Percentiles rank a stretch among this genome's conserved stretches.
phyloP scores from a whole-genome alignment of 1,284 basidiomycete genomes.

The Abortiporus biennis region DNA sequence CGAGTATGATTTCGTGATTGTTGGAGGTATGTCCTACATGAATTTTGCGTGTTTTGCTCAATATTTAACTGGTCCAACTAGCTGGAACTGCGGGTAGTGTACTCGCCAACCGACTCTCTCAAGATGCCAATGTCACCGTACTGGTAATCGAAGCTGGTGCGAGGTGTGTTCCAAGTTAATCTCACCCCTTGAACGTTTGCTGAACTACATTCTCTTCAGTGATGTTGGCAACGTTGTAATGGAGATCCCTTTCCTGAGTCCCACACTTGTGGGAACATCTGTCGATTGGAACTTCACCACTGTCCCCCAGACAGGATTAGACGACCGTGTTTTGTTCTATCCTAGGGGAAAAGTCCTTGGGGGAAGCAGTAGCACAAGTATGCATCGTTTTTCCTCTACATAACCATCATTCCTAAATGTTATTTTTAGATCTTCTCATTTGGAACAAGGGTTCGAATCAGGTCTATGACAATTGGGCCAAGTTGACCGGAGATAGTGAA shows the following conservation, averaged over 20 bases:
- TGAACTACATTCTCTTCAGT: neutral
- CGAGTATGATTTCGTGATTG: constrained; percentile 22
- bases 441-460: constrained; percentile 20
- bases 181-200: neutral
- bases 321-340: constrained; percentile 20
- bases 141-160: constrained; percentile 26
- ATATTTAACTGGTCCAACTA: neutral
- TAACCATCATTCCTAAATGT: neutral
- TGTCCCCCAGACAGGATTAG: constrained; percentile 15
- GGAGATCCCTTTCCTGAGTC: constrained; percentile 8
- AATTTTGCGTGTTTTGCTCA: neutral
- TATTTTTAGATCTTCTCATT: constrained; percentile 14
- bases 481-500: constrained; percentile 22
- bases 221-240: constrained; percentile 3
- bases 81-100: constrained; percentile 30
- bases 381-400: constrained; percentile 1
- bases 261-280: constrained; percentile 4
- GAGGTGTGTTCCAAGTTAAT: constrained; percentile 5
- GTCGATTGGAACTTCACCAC: constrained; percentile 20
- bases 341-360: constrained; percentile 21
- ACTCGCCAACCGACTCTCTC: constrained; percentile 28
- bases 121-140: constrained; percentile 22
- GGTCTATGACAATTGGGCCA: constrained; percentile 23
- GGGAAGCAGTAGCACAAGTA: constrained; percentile 21
- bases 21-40: constrained; percentile 19